These are phyloP conservation scores for Tilletiopsis washingtonensis DNA, from an alignment of 1,284 basidiomycete genomes.

Conservation along the genomic window DNA sequence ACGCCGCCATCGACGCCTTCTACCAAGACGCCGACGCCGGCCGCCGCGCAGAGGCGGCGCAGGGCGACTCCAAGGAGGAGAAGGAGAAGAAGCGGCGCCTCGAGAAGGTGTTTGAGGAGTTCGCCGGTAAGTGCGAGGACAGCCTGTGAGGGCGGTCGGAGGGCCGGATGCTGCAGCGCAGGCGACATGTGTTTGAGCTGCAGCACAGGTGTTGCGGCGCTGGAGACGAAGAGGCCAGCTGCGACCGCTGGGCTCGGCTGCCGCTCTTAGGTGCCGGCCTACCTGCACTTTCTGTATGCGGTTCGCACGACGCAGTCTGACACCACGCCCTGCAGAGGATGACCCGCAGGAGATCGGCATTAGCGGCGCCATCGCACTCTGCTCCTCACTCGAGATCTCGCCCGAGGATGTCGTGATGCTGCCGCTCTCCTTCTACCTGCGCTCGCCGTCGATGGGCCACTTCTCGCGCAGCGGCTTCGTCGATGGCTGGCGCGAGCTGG, in stretches of 20 bases:
- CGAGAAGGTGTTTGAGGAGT: conserved; percentile 63
- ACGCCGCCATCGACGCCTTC: conserved; percentile 67
- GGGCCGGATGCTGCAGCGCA: no score
- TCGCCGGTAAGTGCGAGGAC: conserved; percentile 61
- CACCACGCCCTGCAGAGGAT: conserved; percentile 10
- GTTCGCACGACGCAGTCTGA: no score
- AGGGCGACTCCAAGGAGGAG: conserved; percentile 12
- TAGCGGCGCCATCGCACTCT: conserved; percentile 38
- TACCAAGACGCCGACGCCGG: conserved; percentile 51
- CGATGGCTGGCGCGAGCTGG: conserved; percentile 37
- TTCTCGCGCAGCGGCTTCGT: conserved; percentile 33
- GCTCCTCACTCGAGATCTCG: conserved; percentile 29
- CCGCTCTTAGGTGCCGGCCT: not conserved
- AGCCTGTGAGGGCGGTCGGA: no score
- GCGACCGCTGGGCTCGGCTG: not conserved
- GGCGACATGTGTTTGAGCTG: no score
- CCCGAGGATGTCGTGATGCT: conserved; percentile 40
- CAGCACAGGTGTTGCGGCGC: no score
- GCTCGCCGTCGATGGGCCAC: conserved; percentile 31
- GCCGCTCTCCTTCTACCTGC: conserved; percentile 43
- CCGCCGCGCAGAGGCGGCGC: conserved; percentile 21
- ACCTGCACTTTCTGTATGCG: no score
- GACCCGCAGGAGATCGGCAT: conserved; percentile 32
- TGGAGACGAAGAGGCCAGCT: not conserved
- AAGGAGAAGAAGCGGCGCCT: conserved; percentile 50